Conservation (phyloP, 2,329 filamentous ascomycete species). For the Talaromyces marneffei region DNA sequence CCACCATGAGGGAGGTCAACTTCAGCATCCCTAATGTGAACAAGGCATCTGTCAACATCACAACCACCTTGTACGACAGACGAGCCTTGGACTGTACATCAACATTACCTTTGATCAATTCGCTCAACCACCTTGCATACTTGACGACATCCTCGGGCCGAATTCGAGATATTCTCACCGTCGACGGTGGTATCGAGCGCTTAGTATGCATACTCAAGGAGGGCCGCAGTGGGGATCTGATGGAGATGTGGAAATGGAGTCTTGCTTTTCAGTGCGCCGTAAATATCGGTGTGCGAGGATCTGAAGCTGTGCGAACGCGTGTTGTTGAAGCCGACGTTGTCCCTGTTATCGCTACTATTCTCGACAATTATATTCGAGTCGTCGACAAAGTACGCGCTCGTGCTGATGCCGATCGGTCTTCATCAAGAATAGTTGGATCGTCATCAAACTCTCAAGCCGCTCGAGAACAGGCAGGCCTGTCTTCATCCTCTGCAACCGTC, state of each 20-base stretch:
- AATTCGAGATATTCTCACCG: constrained; percentile 94
- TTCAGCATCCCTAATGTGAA: constrained; percentile 99
- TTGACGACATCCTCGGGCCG: constrained; percentile 96
- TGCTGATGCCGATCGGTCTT: constrained; percentile 67
- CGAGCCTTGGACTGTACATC: constrained; percentile 97
- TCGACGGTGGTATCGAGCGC: constrained; percentile 96
- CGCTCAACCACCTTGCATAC: constrained; percentile 95
- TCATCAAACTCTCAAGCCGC: constrained; percentile 17
- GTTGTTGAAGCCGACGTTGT: constrained; percentile 99
- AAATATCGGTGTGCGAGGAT: constrained; percentile 95
- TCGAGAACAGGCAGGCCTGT: constrained; percentile 19
- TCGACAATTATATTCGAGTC: constrained; percentile 97
- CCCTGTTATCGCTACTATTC: constrained; percentile 93
- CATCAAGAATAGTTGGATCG: constrained; percentile 28
- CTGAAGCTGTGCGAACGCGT: constrained; percentile 85
- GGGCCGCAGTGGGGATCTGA: constrained; percentile 93
- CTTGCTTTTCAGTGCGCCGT: constrained; percentile 98
- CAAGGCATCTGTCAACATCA: constrained; percentile 98
- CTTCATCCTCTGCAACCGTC: constrained; percentile 20
- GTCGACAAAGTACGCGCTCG: constrained; percentile 87
- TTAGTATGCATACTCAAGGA: constrained; percentile 97
- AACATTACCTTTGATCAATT: constrained; percentile 95
- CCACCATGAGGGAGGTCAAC: constrained; percentile 97
- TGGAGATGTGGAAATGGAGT: constrained; percentile 99
- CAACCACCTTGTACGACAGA: constrained; percentile 94